phyloP scores from a whole-genome alignment of 805 yeast genomes.

The Martiniozyma abietophila region DNA sequence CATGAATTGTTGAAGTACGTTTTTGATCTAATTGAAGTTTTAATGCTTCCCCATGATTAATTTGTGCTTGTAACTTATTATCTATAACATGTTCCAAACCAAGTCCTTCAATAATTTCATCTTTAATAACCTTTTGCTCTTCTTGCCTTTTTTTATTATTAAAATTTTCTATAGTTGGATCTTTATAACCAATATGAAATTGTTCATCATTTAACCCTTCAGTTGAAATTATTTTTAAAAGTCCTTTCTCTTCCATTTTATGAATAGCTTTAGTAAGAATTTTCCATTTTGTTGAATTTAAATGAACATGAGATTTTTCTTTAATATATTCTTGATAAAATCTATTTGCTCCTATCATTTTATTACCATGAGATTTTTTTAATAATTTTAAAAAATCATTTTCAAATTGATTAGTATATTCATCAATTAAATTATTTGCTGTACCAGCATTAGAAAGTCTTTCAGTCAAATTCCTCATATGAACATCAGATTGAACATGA shows the following conservation, averaged over 20 bases:
- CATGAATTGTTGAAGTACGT: no score
- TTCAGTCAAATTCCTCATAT: slow-evolving; percentile 43
- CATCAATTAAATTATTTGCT: slow-evolving; percentile 31
- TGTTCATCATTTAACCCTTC: slow-evolving; percentile 26
- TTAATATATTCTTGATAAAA: slow-evolving; percentile 86
- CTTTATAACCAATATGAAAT: slow-evolving; percentile 39
- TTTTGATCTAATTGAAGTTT: no score
- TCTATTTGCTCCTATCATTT: slow-evolving; percentile 66
- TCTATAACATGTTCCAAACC: slow-evolving; percentile 15
- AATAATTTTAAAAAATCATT: slow-evolving; percentile 56
- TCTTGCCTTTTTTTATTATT: slow-evolving; percentile 32
- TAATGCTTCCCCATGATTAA: slow-evolving; percentile 31
- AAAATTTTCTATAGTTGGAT: slow-evolving; percentile 41
- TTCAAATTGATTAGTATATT: slow-evolving; percentile 52
- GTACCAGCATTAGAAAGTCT: slow-evolving; percentile 34
- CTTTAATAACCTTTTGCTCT: slow-evolving; percentile 34
- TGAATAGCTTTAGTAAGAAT: slow-evolving; percentile 61
- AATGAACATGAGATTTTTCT: slow-evolving; percentile 77
- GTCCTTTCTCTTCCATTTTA: slow-evolving; percentile 46
- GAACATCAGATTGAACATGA: slow-evolving; percentile 79
- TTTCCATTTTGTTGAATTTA: slow-evolving; percentile 81
- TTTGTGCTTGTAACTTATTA: slow-evolving; percentile 42
- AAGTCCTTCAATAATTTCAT: slow-evolving; percentile 23
- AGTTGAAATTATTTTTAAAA: slow-evolving; percentile 30
- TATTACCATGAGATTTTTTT: slow-evolving; percentile 69